Conservation (phyloP, 305 asterid species). For the Andrographis paniculata region DNA sequence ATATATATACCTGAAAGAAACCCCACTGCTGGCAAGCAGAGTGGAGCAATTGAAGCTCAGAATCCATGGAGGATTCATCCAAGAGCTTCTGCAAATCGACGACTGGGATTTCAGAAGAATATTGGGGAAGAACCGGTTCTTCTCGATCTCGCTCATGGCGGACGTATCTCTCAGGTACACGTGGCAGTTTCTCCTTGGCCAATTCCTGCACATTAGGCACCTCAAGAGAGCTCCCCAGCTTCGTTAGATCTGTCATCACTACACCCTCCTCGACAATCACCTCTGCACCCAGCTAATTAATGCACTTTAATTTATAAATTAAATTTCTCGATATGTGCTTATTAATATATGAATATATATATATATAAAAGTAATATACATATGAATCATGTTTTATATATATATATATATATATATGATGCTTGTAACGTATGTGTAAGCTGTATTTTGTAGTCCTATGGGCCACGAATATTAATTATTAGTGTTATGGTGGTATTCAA, state of each 20-base stretch:
- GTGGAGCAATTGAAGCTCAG: conserved; percentile 30
- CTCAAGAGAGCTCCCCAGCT: conserved; percentile 31
- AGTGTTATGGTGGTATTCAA: too few species aligned
- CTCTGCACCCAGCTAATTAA: too few species aligned
- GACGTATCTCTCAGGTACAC: conserved; percentile 29
- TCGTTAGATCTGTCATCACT: conserved; percentile 2
- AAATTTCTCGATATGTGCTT: too few species aligned
- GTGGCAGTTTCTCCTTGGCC: conserved; percentile 16
- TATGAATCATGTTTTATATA: too few species aligned
- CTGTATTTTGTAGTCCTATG: too few species aligned
- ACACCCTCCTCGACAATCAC: too few species aligned
- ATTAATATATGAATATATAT: too few species aligned
- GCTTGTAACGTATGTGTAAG: too few species aligned
- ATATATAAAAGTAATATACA: too few species aligned
- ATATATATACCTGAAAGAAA: conserved; percentile 28
- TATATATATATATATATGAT: too few species aligned
- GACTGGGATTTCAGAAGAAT: conserved; percentile 16
- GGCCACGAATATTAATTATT: too few species aligned
- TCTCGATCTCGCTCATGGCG: conserved; percentile 18
- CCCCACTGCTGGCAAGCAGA: conserved; percentile 45
- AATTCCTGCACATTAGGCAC: conserved; percentile 46
- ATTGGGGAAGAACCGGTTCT: conserved; percentile 7
- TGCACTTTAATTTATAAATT: too few species aligned
- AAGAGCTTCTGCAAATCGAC: conserved; percentile 28
- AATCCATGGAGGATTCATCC: conserved; percentile 16